Conservation (phyloP, 2,329 filamentous ascomycete genomes). For the Aschersonia sp. region DNA sequence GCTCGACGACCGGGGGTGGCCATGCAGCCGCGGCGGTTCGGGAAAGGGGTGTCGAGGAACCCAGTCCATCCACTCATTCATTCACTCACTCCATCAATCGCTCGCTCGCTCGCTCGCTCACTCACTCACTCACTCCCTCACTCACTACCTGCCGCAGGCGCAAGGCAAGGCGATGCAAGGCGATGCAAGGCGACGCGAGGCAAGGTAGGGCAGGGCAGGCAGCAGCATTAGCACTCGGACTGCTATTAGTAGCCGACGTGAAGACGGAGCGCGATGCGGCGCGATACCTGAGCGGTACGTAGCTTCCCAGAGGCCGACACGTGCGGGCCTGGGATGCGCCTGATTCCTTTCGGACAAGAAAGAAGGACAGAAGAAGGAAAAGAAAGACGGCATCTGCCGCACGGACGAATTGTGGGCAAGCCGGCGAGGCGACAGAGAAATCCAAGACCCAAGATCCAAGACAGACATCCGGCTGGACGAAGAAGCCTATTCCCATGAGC, state of each 20-base stretch:
- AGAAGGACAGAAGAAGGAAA: not conserved
- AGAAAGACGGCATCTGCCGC: not conserved
- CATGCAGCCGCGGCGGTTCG: too few relatives aligned
- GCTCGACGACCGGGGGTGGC: not conserved
- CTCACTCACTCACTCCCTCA: too few relatives aligned
- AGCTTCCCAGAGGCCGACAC: not conserved
- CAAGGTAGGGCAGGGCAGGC: not conserved
- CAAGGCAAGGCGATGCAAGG: not conserved
- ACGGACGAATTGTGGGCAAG: not conserved
- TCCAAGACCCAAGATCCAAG: not conserved
- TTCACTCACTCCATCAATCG: too few relatives aligned
- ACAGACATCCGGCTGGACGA: not conserved
- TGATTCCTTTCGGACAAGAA: not conserved
- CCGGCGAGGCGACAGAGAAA: not conserved
- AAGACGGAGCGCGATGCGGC: not conserved
- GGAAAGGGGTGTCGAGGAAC: too few relatives aligned
- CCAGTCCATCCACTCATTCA: too few relatives aligned
- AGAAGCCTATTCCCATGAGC: not conserved
- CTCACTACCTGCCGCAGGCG: too few relatives aligned
- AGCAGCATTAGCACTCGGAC: not conserved
- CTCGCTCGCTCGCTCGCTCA: too few relatives aligned
- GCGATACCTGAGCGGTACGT: not conserved
- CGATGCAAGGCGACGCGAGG: not conserved
- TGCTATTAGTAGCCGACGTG: too few relatives aligned
- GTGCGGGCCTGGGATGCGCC: not conserved